Conservation (phyloP, 495 filamentous ascomycete species). For the Penicillium canescens region DNA sequence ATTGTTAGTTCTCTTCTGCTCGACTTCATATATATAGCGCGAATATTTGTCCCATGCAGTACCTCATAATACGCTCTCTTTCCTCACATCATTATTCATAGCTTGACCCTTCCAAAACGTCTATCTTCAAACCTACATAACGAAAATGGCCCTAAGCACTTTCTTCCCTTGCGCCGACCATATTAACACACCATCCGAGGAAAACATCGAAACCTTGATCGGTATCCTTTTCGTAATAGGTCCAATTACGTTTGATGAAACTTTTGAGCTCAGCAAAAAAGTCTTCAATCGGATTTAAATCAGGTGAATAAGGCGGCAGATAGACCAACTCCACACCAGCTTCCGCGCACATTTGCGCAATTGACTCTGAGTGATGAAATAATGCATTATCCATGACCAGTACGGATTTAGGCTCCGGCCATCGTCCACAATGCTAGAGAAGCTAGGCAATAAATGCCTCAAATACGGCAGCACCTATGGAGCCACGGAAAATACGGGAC, state of each 20-base stretch:
- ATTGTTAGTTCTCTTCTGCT: background rate
- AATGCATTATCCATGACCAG: slow-evolving; percentile 47
- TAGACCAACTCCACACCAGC: slow-evolving; percentile 37
- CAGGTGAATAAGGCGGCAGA: slow-evolving; percentile 13
- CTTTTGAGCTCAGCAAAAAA: slow-evolving; percentile 23
- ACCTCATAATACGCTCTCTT: slow-evolving; percentile 4
- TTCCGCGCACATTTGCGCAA: slow-evolving; percentile 33
- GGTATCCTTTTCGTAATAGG: slow-evolving; percentile 26
- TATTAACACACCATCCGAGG: slow-evolving; percentile 22
- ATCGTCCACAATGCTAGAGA: slow-evolving; percentile 33
- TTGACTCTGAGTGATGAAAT: slow-evolving; percentile 31
- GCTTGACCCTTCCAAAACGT: background rate
- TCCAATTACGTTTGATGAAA: slow-evolving; percentile 13
- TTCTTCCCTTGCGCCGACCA: slow-evolving; percentile 15
- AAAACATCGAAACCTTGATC: slow-evolving; percentile 31
- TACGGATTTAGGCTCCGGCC: slow-evolving; percentile 38
- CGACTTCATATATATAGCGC: background rate
- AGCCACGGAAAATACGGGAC: slow-evolving; percentile 34
- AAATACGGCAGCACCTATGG: slow-evolving; percentile 38
- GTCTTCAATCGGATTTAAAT: slow-evolving; percentile 5
- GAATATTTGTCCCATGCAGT: background rate
- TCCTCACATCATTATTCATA: slow-evolving; percentile 2
- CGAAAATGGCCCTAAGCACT: slow-evolving; percentile 28
- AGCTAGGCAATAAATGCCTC: slow-evolving; percentile 41
- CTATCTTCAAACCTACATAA: slow-evolving; percentile 16